Evolutionary conservation across 306 rosid species (phyloP).

Genomic region (Acmispon strigosus): DNA sequence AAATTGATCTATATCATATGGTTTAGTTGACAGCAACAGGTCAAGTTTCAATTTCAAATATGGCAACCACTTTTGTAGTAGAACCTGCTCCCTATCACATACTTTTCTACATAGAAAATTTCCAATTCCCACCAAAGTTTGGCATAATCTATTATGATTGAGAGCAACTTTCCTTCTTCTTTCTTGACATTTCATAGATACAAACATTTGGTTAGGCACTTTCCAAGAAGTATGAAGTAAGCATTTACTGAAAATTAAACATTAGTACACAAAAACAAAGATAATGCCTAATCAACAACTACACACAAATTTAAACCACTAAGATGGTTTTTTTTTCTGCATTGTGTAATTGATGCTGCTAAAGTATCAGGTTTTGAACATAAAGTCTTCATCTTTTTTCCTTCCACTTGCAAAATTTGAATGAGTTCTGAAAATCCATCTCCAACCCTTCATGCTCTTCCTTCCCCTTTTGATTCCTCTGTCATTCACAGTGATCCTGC

Average conservation of each 20-base stretch:
- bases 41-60: conserved; percentile 38
- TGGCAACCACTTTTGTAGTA: conserved; percentile 27
- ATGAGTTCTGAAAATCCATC: conserved; percentile 80
- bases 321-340: not conserved
- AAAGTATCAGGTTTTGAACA: conserved; percentile 51
- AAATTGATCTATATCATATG: not conserved
- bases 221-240: conserved; percentile 27
- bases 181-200: not conserved
- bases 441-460: conserved; percentile 79
- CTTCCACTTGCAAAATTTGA: conserved; percentile 47
- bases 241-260: conserved; percentile 24
- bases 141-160: not conserved
- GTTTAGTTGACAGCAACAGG: conserved; percentile 4
- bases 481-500: conserved; percentile 77
- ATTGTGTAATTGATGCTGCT: not conserved
- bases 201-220: conserved; percentile 4
- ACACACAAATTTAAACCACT: conserved; percentile 27
- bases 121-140: not conserved
- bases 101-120: not conserved
- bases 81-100: not conserved
- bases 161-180: conserved; percentile 10
- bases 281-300: conserved; percentile 29
- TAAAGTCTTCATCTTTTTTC: conserved; percentile 59
- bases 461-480: conserved; percentile 68
- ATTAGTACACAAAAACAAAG: conserved; percentile 24